Base-by-base conservation (phyloP, 805 yeast species). In the Saccharomycopsis vini region DNA sequence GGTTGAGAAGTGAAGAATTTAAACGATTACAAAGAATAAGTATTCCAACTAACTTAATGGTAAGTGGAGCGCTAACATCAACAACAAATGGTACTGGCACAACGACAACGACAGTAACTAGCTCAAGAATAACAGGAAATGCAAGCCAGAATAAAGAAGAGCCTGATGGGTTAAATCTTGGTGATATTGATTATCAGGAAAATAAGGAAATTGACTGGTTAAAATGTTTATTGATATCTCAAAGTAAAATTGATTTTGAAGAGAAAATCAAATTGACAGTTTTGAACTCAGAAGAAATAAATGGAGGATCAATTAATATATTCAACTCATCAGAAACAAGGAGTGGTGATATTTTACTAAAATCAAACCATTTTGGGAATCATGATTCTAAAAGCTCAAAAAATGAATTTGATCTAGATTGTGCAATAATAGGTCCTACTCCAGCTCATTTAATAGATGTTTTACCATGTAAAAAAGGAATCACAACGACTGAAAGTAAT, bases 1-100 rank as follows among this genome's bases (percentile, higher is more conserved):
- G 86, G 86, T 68, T 73, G 33, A 65, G 67, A 32, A 66, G 73
- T 16, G 67, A 64, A 2, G 58, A 63, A 10, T 68, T 73, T 3
- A 65, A 63, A 20, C 64, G 73, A 39, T 67, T 72, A 19, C 58
- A 78, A 36, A 39, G 53, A 24, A 61, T 61, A 2, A 61, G 66
- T 6, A 16, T 57, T 20, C 67, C 68, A 13, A 59, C 59, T 0
- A 56, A 30, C 5, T 42, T 30, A n/a, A 36, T 40, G 37, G 13
- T 34, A n/a, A 21, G 31, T 69, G n/a, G n/a, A n/a, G n/a, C 50
- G n/a, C n/a, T n/a, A n/a, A n/a, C n/a, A n/a, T n/a, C n/a, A n/a
- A n/a, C n/a, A n/a, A n/a, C n/a, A 44, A 19, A 47, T 44, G 16
- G 54, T 26, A 22, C 28, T 18, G 31, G 35, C n/a, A n/a, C n/a